These are phyloP conservation scores for Crithidia sp. DNA, from an alignment of 208 protist genomes.

Conservation along the genomic window DNA sequence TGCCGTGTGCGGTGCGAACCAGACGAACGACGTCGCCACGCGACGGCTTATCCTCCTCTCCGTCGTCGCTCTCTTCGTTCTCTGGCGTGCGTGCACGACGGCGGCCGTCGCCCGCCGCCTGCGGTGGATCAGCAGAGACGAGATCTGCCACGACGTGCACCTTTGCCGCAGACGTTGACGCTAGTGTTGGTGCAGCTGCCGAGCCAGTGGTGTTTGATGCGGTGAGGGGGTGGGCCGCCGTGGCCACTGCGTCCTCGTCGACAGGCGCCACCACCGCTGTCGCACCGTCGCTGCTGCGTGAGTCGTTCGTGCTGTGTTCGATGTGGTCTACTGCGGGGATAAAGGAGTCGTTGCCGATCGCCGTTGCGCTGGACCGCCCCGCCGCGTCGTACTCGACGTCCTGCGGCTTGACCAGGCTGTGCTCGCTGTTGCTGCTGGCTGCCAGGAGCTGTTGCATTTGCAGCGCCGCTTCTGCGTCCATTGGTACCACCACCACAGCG, in stretches of 20 bases:
- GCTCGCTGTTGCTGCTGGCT: conserved; percentile 6
- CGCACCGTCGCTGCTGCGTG: neutral
- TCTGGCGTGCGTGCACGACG: neutral
- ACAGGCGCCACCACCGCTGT: neutral
- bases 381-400: neutral
- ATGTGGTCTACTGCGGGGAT: neutral
- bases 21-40: conserved; percentile 11
- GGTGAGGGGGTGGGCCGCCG: neutral
- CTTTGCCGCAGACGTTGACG: neutral
- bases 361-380: neutral
- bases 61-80: neutral
- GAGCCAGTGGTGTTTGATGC: neutral
- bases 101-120: too few relatives aligned
- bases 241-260: neutral
- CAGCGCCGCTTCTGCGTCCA: conserved; percentile 21
- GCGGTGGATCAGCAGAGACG: neutral
- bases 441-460: conserved; percentile 28
- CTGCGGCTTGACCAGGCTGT: neutral
- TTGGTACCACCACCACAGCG: conserved; percentile 12
- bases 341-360: neutral
- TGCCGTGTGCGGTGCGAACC: neutral
- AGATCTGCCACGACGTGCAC: conserved; percentile 1
- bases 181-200: neutral
- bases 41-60: neutral
- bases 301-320: neutral